phyloP scores from a whole-genome alignment of 495 filamentous ascomycete genomes.

The Penicillium herquei region DNA sequence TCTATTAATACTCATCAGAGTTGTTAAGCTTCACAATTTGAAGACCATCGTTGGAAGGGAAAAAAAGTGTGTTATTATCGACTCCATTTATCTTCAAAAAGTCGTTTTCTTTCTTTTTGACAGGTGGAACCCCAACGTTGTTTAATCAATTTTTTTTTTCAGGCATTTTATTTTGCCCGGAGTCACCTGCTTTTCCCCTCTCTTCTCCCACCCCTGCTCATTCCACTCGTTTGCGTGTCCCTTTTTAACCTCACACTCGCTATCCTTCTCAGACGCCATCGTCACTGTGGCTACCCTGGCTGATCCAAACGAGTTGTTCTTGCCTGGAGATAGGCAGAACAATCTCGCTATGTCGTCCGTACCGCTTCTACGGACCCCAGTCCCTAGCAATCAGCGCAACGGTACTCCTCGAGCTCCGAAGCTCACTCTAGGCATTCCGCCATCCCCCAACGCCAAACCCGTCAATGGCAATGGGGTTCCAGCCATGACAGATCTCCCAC shows the following conservation, averaged over 20 bases:
- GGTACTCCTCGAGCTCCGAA: slow-evolving; percentile 64
- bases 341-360: slow-evolving; percentile 73
- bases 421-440: slow-evolving; percentile 83
- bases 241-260: slow-evolving; percentile 5
- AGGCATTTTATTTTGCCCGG: slow-evolving; percentile 3
- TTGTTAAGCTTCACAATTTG: background rate
- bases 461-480: slow-evolving; percentile 42
- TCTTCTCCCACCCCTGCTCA: background rate
- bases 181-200: slow-evolving; percentile 27
- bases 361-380: slow-evolving; percentile 79
- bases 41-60: background rate
- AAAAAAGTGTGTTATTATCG: background rate
- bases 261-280: slow-evolving; percentile 15
- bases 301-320: slow-evolving; percentile 49
- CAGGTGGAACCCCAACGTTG: background rate
- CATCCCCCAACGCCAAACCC: slow-evolving; percentile 75
- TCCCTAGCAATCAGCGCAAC: slow-evolving; percentile 67
- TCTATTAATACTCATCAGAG: slow-evolving; percentile 31
- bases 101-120: background rate
- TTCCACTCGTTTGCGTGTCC: slow-evolving; percentile 2
- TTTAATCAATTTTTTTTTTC: background rate
- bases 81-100: background rate
- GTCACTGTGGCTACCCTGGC: slow-evolving; percentile 45
- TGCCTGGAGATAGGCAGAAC: slow-evolving; percentile 48
- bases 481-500: slow-evolving; percentile 24